A percentile compares a stretch with the other conserved stretches of the same genome.
These are phyloP conservation scores for Leishmania tarentolae DNA, from an alignment of 208 protist species.

Conservation along the genomic window DNA sequence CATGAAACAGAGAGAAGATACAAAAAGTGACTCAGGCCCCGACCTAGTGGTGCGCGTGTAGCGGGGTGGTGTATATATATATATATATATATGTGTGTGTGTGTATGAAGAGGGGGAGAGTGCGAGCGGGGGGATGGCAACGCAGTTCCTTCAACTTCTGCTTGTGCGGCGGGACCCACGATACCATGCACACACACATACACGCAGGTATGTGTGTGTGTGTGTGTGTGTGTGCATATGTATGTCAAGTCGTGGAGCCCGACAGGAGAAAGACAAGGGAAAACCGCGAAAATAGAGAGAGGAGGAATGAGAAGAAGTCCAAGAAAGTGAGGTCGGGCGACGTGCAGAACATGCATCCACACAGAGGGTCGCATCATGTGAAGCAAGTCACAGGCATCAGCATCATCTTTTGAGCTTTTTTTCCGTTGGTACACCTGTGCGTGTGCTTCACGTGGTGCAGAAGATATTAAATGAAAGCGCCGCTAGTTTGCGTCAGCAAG, in stretches of 20 bases:
- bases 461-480: background rate
- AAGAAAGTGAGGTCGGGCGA: background rate
- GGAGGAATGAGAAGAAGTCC: background rate
- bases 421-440: background rate
- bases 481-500: background rate
- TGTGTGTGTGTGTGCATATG: background rate
- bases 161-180: background rate
- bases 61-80: background rate
- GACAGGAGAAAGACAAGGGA: background rate
- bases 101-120: background rate
- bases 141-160: background rate
- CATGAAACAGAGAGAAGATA: background rate
- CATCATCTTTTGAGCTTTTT: background rate
- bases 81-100: background rate
- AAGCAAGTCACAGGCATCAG: background rate
- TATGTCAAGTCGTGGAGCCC: background rate
- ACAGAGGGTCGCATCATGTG: background rate
- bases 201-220: background rate
- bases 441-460: background rate
- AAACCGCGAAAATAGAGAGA: background rate
- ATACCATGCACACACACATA: too few relatives aligned
- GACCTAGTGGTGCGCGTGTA: background rate
- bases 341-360: background rate
- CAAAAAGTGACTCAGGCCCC: background rate
- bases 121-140: too few relatives aligned